phyloP scores from a whole-genome alignment of 495 filamentous ascomycete genomes.

The Peziza echinospora region DNA sequence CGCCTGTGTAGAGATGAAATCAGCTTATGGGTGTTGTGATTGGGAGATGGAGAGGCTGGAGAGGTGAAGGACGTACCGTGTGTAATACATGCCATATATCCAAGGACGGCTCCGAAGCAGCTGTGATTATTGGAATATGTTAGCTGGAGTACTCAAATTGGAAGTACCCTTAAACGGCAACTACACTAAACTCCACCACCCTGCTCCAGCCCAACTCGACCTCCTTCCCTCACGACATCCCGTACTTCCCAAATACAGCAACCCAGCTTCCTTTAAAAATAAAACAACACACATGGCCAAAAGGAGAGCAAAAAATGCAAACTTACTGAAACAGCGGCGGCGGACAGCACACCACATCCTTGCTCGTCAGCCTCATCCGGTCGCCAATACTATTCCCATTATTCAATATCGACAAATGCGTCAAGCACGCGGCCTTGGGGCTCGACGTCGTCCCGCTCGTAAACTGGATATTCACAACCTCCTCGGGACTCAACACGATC shows the following conservation, averaged over 20 bases:
- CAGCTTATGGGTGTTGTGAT: too few relatives aligned
- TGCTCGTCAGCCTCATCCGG: constrained; percentile 52
- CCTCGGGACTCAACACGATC: constrained; percentile 32
- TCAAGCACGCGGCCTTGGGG: constrained; percentile 83
- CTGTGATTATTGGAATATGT: too few relatives aligned
- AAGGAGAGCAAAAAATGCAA: neutral
- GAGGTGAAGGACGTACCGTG: constrained; percentile 28
- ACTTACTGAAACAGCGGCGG: constrained; percentile 59
- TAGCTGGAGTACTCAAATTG: too few relatives aligned
- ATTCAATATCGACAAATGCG: constrained; percentile 69
- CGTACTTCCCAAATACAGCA: too few relatives aligned
- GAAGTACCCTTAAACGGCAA: neutral
- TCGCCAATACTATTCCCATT: constrained; percentile 66
- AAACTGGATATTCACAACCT: constrained; percentile 90
- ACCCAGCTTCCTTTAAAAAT: constrained; percentile 3
- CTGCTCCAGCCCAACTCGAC: too few relatives aligned
- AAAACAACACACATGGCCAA: neutral
- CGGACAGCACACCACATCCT: constrained; percentile 63
- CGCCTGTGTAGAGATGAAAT: constrained; percentile 20
- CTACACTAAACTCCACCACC: neutral
- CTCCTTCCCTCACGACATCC: too few relatives aligned
- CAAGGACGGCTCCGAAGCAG: constrained; percentile 79
- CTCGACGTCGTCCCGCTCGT: constrained; percentile 71
- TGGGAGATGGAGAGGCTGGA: too few relatives aligned
- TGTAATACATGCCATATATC: constrained; percentile 85